Evolutionary conservation across 139 green algal genomes (phyloP).

Genomic region (Volvox africanus): DNA sequence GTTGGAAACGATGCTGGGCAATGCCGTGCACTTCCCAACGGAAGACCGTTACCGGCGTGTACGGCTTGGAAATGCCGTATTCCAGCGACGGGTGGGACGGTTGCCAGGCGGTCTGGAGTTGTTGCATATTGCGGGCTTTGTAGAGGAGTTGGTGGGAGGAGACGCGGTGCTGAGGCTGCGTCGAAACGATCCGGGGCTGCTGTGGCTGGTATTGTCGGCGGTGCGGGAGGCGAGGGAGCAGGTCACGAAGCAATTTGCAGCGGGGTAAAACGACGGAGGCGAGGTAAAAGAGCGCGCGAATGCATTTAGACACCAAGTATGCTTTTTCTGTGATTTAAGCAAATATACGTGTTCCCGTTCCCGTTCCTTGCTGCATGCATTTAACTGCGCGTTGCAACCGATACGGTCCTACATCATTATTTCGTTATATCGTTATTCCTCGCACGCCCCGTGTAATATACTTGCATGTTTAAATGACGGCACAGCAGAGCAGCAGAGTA

Average conservation of each 20-base stretch:
- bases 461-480: too few relatives aligned
- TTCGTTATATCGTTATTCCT: too few relatives aligned
- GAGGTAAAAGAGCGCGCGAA: background rate
- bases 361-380: too few relatives aligned
- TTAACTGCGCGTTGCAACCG: too few relatives aligned
- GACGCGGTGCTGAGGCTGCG: conserved; percentile 42
- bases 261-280: background rate
- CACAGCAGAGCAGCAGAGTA: too few relatives aligned
- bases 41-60: conserved; percentile 50
- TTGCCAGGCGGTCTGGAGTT: conserved; percentile 50
- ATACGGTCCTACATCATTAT: too few relatives aligned
- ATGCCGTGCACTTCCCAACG: conserved; percentile 26
- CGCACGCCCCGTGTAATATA: too few relatives aligned
- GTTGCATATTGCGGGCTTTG: conserved; percentile 56
- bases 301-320: too few relatives aligned
- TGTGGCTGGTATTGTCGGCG: conserved; percentile 61
- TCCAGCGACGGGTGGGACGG: conserved; percentile 44
- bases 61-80: conserved; percentile 45
- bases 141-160: background rate
- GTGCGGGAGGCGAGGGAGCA: conserved; percentile 37
- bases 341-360: too few relatives aligned
- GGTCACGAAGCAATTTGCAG: conserved; percentile 13
- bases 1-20: conserved; percentile 52
- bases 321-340: too few relatives aligned
- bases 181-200: conserved; percentile 57